Base-by-base conservation (phyloP, 1,284 basidiomycete species). In the Sanghuangporus weigelae region DNA sequence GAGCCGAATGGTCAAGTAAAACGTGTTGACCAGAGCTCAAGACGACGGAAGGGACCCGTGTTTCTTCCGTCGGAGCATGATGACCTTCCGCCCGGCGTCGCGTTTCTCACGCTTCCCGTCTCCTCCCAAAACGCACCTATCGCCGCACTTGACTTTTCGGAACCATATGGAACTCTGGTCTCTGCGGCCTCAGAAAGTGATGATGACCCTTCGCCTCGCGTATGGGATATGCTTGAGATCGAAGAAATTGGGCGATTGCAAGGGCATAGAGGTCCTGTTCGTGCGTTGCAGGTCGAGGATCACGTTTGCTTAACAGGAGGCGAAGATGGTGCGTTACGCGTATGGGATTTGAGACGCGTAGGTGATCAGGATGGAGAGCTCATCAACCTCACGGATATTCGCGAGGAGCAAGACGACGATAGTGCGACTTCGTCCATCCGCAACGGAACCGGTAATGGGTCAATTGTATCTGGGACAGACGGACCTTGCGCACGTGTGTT, bases 61-160 rank as follows among this genome's bases (percentile, higher is more conserved):
- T 99, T 99, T 80, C 76, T 99, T 64, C 96, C 96, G 1, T 96
- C 94, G 14, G 97, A 99, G 74, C 97, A 99, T 70, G 95, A 97
- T 70, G 95, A 98, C 63, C 80, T 99, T 62, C 97, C 96, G 4
- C 85, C 89, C 6, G 94, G 93, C 3, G 87, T 98, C 3, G 96
- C 96, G 5, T 99, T 99, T 78, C 98, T 99, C 95, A 93, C 93
- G 74, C 66, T 60, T 49, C 55, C 55, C 16, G 42, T 44, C 11
- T 42, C 42, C 42, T 39, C 57, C 44, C 95, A 98, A 71, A 79
- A 85, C 0, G 86, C 86, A 0, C 90, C 95, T 1, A 88, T 99
- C 71, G 89, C 89, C 0, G 89, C 94, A 1, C 84, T 99, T 42
- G 96, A 99, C 77, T 95, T 98, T 73, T 95, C 94, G 19, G 95